Evolutionary conservation across 2,329 filamentous ascomycete genomes (phyloP), one percentile per base, ranked within the genome.

Genomic region (Cylindrodendrum hubeiense): DNA sequence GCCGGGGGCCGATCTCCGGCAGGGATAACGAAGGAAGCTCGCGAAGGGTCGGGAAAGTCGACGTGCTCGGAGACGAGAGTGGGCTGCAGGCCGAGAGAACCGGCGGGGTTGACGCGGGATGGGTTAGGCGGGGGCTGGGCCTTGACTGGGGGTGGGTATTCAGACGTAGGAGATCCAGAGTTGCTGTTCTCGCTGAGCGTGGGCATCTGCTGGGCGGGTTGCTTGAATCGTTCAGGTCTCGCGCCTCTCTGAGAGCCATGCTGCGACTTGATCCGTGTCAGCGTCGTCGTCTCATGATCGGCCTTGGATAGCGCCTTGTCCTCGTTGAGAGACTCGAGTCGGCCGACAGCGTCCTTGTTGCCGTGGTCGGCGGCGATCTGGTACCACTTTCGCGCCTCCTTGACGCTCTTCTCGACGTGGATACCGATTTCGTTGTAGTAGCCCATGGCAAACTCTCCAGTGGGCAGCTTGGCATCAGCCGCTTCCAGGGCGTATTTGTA

Each of bases 391-490:
- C 92, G 86, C 1, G 96, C 95, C 77, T 96, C 93, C 53, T 89
- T 87, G 44, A 98, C 81, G 76, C 95, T 93, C 69, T 93, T 92
- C n/a, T 89, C 88, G 24, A 97, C 92, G 76, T 94, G 91, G 77
- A 99, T 97, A 71, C 96, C 96, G 72, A 99, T 97, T 79, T 99
- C 96, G 77, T 96, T 90, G 82, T 98, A 99, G 80, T 99, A 99
- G 12, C 95, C 95, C 85, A 99, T 89, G 26, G 96, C 96, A 76
- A 99, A 99, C 79, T 98, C 94, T 52, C 95, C 96, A 0, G 95
- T 98, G 0, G 94, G 87, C 52, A 98, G 86, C 60, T 94, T 94
- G 41, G 90, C 88, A 54, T 89, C 85, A 9, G 96, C 95, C 12
- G 96, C 96, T 70, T 95, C 89, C 73, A 95, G 89, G 2, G 96